These are phyloP conservation scores for Pholiota adiposa DNA, from an alignment of 1,284 basidiomycete genomes.

Conservation along the genomic window DNA sequence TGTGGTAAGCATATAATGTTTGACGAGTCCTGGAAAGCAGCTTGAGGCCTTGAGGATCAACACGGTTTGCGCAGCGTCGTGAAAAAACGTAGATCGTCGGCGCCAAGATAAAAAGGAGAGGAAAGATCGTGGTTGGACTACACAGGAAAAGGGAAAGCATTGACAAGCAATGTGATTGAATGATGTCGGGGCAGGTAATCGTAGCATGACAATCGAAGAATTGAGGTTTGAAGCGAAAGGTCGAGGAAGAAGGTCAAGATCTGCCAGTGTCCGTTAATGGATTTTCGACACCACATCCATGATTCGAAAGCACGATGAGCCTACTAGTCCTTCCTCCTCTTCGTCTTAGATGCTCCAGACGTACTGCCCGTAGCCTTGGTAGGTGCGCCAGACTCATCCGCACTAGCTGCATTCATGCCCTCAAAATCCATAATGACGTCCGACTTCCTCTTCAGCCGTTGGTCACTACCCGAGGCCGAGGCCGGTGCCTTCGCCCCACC, in stretches of 20 bases:
- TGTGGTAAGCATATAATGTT: neutral
- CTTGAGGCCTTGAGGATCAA: neutral
- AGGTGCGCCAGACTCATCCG: neutral
- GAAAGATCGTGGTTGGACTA: neutral
- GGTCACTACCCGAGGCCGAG: neutral
- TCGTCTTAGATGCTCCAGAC: constrained; percentile 9
- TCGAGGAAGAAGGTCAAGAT: neutral
- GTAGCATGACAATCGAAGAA: no score
- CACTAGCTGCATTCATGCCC: neutral
- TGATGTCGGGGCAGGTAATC: no score
- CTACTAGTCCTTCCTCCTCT: constrained; percentile 22
- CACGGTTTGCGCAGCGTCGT: neutral
- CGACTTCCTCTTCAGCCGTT: constrained; percentile 20
- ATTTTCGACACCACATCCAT: no score
- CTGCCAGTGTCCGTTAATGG: no score
- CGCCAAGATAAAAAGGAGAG: neutral
- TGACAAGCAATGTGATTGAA: neutral
- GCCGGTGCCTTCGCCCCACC: constrained; percentile 2
- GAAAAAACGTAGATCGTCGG: neutral
- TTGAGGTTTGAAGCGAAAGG: neutral
- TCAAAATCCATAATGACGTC: constrained; percentile 18
- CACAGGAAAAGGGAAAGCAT: neutral
- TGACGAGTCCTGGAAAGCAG: neutral
- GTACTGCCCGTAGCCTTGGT: constrained; percentile 1
- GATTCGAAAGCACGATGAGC: neutral